Conservation (phyloP, 1,139 yeast species). For the Scheffersomyces titani region DNA sequence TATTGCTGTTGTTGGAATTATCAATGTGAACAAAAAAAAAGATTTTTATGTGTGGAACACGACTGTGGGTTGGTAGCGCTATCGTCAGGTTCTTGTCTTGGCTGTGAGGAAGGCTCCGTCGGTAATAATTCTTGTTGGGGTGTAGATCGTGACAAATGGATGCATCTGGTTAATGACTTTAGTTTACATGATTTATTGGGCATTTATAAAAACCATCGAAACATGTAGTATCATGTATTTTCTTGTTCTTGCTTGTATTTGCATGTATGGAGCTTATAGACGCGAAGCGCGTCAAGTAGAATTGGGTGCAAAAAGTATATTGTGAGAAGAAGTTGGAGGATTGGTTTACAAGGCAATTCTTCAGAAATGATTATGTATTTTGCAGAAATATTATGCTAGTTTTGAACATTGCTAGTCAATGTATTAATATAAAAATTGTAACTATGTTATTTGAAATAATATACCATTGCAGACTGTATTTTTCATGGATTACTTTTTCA, state of each 20-base stretch:
- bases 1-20: not conserved
- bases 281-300: not conserved
- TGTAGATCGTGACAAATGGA: not conserved
- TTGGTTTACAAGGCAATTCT: not conserved
- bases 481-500: no score
- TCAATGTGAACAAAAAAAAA: not conserved
- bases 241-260: not conserved
- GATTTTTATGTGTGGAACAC: not conserved
- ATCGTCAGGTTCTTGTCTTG: not conserved
- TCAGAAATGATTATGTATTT: not conserved
- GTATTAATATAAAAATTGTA: no score
- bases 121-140: not conserved
- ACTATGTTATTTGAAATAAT: no score
- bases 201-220: not conserved
- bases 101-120: not conserved
- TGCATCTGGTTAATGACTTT: not conserved
- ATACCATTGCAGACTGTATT: no score
- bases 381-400: no score
- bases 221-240: not conserved
- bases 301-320: not conserved
- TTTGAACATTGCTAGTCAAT: no score
- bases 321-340: not conserved
- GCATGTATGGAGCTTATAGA: not conserved
- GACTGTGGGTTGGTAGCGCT: not conserved
- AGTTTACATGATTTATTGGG: not conserved